These are phyloP conservation scores for Ogataea populi-albae DNA, from an alignment of 805 yeast genomes.

Conservation along the genomic window DNA sequence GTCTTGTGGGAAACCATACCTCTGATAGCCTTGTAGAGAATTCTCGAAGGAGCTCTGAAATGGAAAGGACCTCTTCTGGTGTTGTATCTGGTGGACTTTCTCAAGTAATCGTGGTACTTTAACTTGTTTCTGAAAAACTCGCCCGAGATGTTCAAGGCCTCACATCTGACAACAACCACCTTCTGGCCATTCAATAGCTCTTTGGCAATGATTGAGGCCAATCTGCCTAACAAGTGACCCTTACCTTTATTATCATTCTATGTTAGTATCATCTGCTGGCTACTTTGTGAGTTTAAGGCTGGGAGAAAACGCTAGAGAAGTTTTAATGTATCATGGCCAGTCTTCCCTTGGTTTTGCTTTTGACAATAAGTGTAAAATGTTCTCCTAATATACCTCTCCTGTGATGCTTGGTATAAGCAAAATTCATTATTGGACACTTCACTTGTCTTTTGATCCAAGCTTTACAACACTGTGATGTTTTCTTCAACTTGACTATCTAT, in stretches of 20 bases:
- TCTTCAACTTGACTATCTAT: too few species aligned
- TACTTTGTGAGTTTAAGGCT: too few species aligned
- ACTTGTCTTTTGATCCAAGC: too few species aligned
- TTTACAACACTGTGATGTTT: too few species aligned
- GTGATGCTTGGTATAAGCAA: neutral
- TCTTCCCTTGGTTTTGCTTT: neutral
- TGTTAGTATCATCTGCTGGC: too few species aligned
- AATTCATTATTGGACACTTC: neutral
- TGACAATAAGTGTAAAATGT: neutral
- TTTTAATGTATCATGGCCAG: neutral
- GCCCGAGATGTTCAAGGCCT: slow-evolving; percentile 97
- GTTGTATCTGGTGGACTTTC: slow-evolving; percentile 99
- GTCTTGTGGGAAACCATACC: slow-evolving; percentile 99
- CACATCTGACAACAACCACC: slow-evolving; percentile 96
- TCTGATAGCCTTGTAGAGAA: slow-evolving; percentile 98
- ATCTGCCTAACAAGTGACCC: slow-evolving; percentile 99
- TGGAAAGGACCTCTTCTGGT: slow-evolving; percentile 99
- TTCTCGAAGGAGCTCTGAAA: slow-evolving; percentile 99
- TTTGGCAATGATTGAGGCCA: slow-evolving; percentile 98
- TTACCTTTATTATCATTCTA: slow-evolving; percentile 49
- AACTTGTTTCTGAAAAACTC: slow-evolving; percentile 99
- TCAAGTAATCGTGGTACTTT: slow-evolving; percentile 99
- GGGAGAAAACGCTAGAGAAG: too few species aligned
- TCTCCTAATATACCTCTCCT: neutral
- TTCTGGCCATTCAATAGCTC: slow-evolving; percentile 98